Evolutionary conservation across 495 filamentous ascomycete species (phyloP).

Genomic region (Talaromyces nanjingensis): DNA sequence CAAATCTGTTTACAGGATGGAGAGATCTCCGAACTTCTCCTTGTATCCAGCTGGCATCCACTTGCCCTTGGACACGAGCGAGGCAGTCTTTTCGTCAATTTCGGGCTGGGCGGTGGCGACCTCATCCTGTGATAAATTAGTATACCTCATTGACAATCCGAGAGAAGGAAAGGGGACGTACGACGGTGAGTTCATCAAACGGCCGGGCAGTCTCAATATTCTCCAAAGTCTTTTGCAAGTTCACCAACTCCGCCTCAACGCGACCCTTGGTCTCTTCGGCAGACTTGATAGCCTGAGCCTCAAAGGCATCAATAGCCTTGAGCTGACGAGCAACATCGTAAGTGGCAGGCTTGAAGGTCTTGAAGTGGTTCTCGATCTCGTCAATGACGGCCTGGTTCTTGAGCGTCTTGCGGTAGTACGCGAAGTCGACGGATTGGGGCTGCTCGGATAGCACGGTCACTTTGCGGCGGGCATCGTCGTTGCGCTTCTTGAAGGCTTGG

Average conservation of each 20-base stretch:
- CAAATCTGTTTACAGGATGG: conserved; percentile 62
- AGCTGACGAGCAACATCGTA: conserved; percentile 89
- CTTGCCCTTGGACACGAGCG: conserved; percentile 92
- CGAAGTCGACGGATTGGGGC: conserved; percentile 82
- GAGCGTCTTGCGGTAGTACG: conserved; percentile 80
- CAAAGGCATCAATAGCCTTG: conserved; percentile 96
- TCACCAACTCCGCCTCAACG: conserved; percentile 87
- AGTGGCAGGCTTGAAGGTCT: conserved; percentile 77
- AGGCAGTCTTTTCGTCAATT: conserved; percentile 87
- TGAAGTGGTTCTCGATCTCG: conserved; percentile 94
- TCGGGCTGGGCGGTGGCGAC: conserved; percentile 86
- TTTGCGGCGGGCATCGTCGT: conserved; percentile 96
- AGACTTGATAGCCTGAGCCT: conserved; percentile 93
- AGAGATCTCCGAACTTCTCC: conserved; percentile 98
- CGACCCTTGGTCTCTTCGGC: conserved; percentile 90
- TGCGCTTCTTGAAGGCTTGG: conserved; percentile 97
- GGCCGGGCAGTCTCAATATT: conserved; percentile 96
- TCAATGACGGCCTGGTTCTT: conserved; percentile 93
- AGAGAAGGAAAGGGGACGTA: conserved; percentile 45
- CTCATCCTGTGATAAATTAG: conserved; percentile 63
- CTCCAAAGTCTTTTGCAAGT: conserved; percentile 85
- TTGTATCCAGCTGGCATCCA: conserved; percentile 98
- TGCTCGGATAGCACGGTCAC: conserved; percentile 69
- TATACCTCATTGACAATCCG: neutral
- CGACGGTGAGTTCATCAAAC: conserved; percentile 96